phyloP scores from a whole-genome alignment of 2,329 filamentous ascomycete genomes.

The Metarhizium album region DNA sequence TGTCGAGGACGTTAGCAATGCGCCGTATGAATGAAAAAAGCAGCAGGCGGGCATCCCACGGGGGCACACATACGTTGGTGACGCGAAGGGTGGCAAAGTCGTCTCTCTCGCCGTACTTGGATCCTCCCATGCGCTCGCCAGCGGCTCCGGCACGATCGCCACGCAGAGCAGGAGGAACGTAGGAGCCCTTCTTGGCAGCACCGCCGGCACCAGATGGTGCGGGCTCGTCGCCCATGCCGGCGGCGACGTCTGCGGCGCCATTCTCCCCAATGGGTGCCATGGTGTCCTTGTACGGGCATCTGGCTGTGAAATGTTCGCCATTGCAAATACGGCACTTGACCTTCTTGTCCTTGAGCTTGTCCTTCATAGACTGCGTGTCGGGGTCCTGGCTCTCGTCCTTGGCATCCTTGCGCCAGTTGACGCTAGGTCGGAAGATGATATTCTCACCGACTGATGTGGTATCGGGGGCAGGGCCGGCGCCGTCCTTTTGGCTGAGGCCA shows the following conservation, averaged over 20 bases:
- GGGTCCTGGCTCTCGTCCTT: slow-evolving; percentile 68
- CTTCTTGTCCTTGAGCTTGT: slow-evolving; percentile 94
- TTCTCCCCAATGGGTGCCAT: slow-evolving; percentile 77
- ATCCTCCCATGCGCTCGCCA: slow-evolving; percentile 69
- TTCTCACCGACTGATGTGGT: slow-evolving; percentile 95
- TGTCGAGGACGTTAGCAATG: slow-evolving; percentile 26
- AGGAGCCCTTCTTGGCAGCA: slow-evolving; percentile 65
- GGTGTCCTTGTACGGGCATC: slow-evolving; percentile 99
- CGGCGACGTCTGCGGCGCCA: slow-evolving; percentile 41
- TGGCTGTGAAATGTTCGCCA: slow-evolving; percentile 97
- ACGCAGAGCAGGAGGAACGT: slow-evolving; percentile 88
- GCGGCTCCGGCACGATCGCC: slow-evolving; percentile 49
- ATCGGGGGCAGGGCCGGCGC: slow-evolving; percentile 70
- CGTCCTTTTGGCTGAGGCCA: slow-evolving; percentile 77
- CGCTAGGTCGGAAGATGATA: slow-evolving; percentile 87
- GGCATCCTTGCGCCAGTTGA: slow-evolving; percentile 87
- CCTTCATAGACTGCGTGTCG: slow-evolving; percentile 65
- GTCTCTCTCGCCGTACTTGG: slow-evolving; percentile 88
- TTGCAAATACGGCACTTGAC: slow-evolving; percentile 99
- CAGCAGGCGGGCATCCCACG: not conserved
- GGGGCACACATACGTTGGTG: slow-evolving; percentile 69
- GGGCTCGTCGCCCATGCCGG: slow-evolving; percentile 41
- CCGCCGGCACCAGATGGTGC: slow-evolving; percentile 35
- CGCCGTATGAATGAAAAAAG: slow-evolving; percentile 11
- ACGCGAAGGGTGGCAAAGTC: slow-evolving; percentile 93